Conservation (phyloP, 73 alveolate species). For the Loxodes magnus region DNA sequence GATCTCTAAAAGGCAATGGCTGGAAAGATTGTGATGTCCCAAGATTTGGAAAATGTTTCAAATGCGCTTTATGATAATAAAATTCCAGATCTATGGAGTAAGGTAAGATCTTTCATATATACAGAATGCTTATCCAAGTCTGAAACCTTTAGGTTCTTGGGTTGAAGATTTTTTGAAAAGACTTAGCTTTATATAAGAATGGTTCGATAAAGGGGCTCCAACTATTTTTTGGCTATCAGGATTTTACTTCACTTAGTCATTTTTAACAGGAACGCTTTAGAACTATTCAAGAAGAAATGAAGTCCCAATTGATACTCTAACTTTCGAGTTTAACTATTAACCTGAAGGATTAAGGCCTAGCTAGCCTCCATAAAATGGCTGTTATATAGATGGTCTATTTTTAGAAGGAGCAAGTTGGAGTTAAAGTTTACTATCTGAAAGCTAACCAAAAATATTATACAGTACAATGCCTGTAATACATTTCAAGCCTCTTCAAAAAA, state of each 20-base stretch:
- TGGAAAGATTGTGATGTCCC: constrained; percentile 71
- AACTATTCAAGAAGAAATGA: constrained; percentile 79
- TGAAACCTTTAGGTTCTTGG: constrained; percentile 99
- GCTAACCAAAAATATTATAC: constrained; percentile 90
- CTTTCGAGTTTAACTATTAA: constrained; percentile 75
- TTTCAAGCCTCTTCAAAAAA: constrained; percentile 41
- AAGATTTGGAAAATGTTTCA: constrained; percentile 91
- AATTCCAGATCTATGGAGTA: constrained; percentile 94
- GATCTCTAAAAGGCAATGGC: constrained; percentile 91
- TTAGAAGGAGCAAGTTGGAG: constrained; percentile 99
- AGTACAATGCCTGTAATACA: constrained; percentile 67
- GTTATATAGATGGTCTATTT: constrained; percentile 94
- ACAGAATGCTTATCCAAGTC: constrained; percentile 87
- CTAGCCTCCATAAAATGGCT: constrained; percentile 87
- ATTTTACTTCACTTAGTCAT: constrained; percentile 98
- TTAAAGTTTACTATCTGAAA: constrained; percentile 75
- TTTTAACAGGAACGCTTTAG: constrained; percentile 97
- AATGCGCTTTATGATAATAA: constrained; percentile 75
- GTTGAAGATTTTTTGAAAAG: constrained; percentile 93
- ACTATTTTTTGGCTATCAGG: constrained; percentile 99
- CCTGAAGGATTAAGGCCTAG: constrained; percentile 52
- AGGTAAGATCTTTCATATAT: too few relatives aligned
- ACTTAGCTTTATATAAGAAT: constrained; percentile 90
- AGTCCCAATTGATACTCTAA: constrained; percentile 73
- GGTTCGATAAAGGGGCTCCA: constrained; percentile 99